Base-by-base conservation (phyloP, 31 red algal genomes). In the Odonthalia washingtoniensis region DNA sequence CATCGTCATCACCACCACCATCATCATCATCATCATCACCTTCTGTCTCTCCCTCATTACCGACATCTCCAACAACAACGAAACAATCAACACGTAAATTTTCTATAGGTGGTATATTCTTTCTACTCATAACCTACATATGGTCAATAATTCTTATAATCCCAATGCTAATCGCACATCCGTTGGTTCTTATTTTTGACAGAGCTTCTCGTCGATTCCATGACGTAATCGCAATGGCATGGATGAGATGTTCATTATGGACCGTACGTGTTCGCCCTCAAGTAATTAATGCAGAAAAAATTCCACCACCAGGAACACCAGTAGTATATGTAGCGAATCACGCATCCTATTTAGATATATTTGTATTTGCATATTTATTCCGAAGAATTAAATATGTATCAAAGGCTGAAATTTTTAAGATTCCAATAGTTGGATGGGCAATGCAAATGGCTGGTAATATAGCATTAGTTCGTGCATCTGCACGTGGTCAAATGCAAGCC, bases 311-410 rank as follows among this genome's bases (percentile, higher is more conserved):
- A 2, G 75, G 80, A 49, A 39, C 40, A 33, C 66, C 87, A 2
- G 97, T 85, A 52, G 84, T 99, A 5, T 99, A 93, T 70, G 91
- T 99, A 3, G 90, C 94, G 52, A 99, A 99, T 79, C 97, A 99
- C 74, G 73, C 87, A 5, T 92, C 87, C 46, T 95, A 95, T 72
- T 66, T 96, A 41, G 97, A 99, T 80, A 96, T 99, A 62, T 99
- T 90, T 83, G 77, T 85, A 1, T 82, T 99, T 64, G 86, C 91
- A 1, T 94, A 83, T 45, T 84, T 99, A 27, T 46, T 75, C 44
- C 86, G 91, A 34, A 80, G 80, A 27, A 83, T 95, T 65, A 96
- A 96, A 80, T 96, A 91, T 69, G 84, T 99, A 31, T 96, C 94
- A 61, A 99, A 99, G 74, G 79, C 89, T 26, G 94, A 96, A 70